Base-by-base conservation (phyloP, 1,284 basidiomycete genomes). In the Kwoniella shivajii region DNA sequence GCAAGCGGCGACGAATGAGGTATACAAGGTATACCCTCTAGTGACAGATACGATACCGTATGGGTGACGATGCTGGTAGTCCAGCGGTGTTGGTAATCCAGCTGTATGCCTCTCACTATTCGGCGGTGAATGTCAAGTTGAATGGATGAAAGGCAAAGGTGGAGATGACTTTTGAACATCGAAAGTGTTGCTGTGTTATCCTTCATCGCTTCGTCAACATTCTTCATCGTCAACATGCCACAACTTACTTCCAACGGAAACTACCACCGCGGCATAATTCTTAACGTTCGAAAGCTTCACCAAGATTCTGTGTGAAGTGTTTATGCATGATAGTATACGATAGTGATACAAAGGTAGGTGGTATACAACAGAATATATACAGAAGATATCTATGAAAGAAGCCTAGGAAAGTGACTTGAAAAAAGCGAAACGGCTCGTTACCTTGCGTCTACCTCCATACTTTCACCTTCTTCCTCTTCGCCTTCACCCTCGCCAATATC, bases 361-460 rank as follows among this genome's bases (percentile, higher is more conserved):
- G 34, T 10, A n/a, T 36, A 36, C 34, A 36, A 36, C 34, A 36
- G 34, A n/a, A n/a, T 36, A n/a, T n/a, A n/a, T n/a, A n/a, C n/a
- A n/a, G n/a, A n/a, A n/a, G n/a, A n/a, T n/a, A 43, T 24, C 13
- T 43, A 3, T 29, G 20, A 10, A 43, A 43, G 41, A 5, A 5
- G 22, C 11, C n/a, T 20, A 29, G 6, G 41, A 29, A 13, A 13
- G 10, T n/a, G 20, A 36, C n/a, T 36, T 36, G 34, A 36, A 10
- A 10, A 36, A 7, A 20, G 29, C 27, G n/a, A 30, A 20, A 30
- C 26, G n/a, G n/a, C n/a, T n/a, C n/a, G n/a, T n/a, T 38, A 55
- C 20, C 43, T 36, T 36, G 33, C 54, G 38, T 63, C 61, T 13
- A 63, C 61, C 37, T 63, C 61, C 61, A 59, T 63, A 47, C 61